Evolutionary conservation across 1,139 yeast species (phyloP).

Genomic region (Taiozyma onychis): DNA sequence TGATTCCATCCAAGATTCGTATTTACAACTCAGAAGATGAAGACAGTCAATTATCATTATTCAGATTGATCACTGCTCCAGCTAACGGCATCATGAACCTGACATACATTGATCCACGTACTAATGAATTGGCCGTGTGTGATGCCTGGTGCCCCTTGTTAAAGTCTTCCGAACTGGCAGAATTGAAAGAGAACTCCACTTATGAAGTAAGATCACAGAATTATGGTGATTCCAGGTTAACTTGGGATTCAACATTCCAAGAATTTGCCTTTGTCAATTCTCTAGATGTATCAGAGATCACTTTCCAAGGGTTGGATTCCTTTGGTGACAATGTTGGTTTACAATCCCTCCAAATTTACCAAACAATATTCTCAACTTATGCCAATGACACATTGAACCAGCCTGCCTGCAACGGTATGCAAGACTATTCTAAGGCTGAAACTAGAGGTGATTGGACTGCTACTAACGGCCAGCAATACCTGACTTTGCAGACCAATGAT

Average conservation of each 20-base stretch:
- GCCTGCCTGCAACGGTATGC: constrained; percentile 45
- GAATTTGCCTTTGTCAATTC: constrained; percentile 79
- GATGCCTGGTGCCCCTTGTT: constrained; percentile 84
- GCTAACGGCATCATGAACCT: constrained; percentile 88
- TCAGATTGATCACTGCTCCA: constrained; percentile 74
- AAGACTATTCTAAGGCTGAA: constrained; percentile 31
- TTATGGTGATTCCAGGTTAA: constrained; percentile 25
- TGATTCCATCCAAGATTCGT: constrained; percentile 70
- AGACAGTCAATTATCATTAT: constrained; percentile 47
- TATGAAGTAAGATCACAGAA: constrained; percentile 21
- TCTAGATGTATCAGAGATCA: constrained; percentile 55
- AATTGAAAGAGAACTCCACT: constrained; percentile 17
- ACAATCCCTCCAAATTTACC: constrained; percentile 69
- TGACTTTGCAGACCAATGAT: constrained; percentile 31
- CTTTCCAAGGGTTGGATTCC: constrained; percentile 63
- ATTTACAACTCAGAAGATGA: constrained; percentile 54
- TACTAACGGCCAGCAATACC: constrained; percentile 28
- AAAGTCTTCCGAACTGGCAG: constrained; percentile 27
- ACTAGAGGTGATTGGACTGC: constrained; percentile 28
- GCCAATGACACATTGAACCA: constrained; percentile 74
- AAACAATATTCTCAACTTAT: constrained; percentile 55
- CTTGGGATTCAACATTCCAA: constrained; percentile 49
- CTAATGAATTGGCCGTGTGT: constrained; percentile 54
- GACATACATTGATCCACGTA: constrained; percentile 71
- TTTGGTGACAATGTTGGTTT: constrained; percentile 68